Evolutionary conservation across 2,329 filamentous ascomycete species (phyloP), one percentile per base, ranked within the genome.

Genomic region (Byssochlamys sp.): DNA sequence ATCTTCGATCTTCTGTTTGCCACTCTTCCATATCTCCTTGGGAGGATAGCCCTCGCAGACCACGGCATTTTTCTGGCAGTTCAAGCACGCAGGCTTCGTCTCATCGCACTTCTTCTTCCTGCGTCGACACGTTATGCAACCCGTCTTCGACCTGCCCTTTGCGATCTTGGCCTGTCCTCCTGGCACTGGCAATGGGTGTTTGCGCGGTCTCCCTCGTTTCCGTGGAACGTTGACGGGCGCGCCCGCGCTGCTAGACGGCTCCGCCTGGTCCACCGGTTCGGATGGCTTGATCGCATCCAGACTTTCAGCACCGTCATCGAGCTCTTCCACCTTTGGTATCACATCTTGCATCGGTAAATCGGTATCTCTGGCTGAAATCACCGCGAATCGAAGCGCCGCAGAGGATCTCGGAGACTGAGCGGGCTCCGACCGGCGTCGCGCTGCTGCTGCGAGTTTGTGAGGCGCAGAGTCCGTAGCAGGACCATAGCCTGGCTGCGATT

Each of bases 51-150:
- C 91, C 73, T 95, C 90, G 69, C 91, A 96, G 11, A 91, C 84
- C 11, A 95, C 89, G 7, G 90, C 90, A 70, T 95, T 96, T 79
- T 95, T 96, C 74, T 94, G 87, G 68, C 91, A 96, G 66, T 95
- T 95, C 72, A 90, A 80, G 57, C 62, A 71, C 28, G 65, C 60
- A 53, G 76, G 75, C 62, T 74, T 77, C 51, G 75, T 75, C 52
- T 64, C 62, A 53, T 68, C 66, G 62, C 81, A 84, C 68, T 84
- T 84, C 77, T 84, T 84, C 73, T 84, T 84, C 56, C 82, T 75
- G 62, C 80, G 76, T 55, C 81, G 74, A 73, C 82, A 84, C 56
- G 82, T 84, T 54, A 80, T 80, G 66, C 81, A 83, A 6, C 81
- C 81, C 1, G 74, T 76, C 69, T 84, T 83, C 53, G 81, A 82